Evolutionary conservation across 768 basidiomycete genomes (phyloP), one percentile per base, ranked within the genome.

Genomic region (Cyclocybe cylindracea): DNA sequence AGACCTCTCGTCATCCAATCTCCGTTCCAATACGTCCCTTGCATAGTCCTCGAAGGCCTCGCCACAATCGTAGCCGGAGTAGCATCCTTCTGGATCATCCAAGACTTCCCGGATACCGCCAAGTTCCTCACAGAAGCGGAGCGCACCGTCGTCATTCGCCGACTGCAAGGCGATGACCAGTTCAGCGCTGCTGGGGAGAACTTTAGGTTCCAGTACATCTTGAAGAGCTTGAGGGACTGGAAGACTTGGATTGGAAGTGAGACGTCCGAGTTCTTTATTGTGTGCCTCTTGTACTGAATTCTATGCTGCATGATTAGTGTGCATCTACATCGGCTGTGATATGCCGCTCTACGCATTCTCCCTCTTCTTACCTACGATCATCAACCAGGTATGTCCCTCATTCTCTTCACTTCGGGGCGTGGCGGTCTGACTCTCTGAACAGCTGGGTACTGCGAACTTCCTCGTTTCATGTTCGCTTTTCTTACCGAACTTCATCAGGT

Each of bases 21-120:
- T 3, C 5, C 3, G 24, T 3, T 5, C 5, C 24, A 24, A 24
- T 24, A 24, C 24, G 24, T 16, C 24, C 3, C 24, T 24, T 5
- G 24, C 24, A 24, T 24, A 71, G 76, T 89, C 49, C 55, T 89
- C 9, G 85, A 89, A 61, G 89, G 88, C 14, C 68, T 90, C 34
- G 71, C 70, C 9, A 90, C 89, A 1, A 74, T 90, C 19, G 11
- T 89, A 13, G 86, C 85, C 5, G 87, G 85, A 8, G 63, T 65
- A 18, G 64, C 74, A 8, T 89, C 87, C 1, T 91, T 84, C 71
- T 91, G 80, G 78, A 82, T 91, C 62, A 82, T 91, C 51, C 84
- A 89, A 60, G 90, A 91, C 63, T 92, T 91, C 69, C 89, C 90
- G 3, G 87, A 91, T 59, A 87, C 83, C 1, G 89, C 89, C 24